Evolutionary conservation across 345 rosid species (phyloP), one percentile per base, ranked within the genome.

Genomic region (Eucalyptus coolabah): DNA sequence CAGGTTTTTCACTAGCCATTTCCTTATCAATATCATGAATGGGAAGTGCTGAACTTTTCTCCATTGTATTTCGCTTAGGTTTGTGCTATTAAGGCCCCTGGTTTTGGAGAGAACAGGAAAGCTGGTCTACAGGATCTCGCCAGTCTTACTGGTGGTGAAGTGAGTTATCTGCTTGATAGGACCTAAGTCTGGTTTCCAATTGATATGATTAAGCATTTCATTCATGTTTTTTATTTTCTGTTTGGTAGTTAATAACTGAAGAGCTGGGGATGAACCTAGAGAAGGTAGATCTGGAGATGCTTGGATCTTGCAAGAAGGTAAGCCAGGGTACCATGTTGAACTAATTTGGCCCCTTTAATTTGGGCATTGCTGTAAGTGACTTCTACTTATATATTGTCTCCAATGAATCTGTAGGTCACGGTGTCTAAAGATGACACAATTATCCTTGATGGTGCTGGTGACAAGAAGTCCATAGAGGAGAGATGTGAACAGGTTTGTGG

Each of bases 71-170:
- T 72, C 18, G 86, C 88, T 23, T 85, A 97, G 99, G 95, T 98
- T 40, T 98, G 99, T 94, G 96, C 99, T 77, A 95, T 98, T 86
- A 98, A 98, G 90, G 99, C 99, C 83, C 98, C 99, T 86, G 99
- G 99, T 88, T 98, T 98, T 92, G 99, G 99, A 89, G 99, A 98
- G 92, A 98, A 96, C 94, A 92, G 99, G 92, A 98, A 95, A 93
- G 94, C 99, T 50, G 92, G 91, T 88, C 90, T 98, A 90, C 97
- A 96, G 28, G 99, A 98, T 94, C 97, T 98, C 89, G 98, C 99
- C 40, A 92, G 72, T 65, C 98, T 98, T 90, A 97, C 99, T 2
- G 99, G 99, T 88, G 99, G 96, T 37, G 93, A 98, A 92, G 99
- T 95, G 90, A 92, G 95, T 91, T 63, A 2, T 83, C 86, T 87